Percentiles rank a stretch among this genome's conserved stretches.
Conservation (phyloP, 139 green algal genomes). For the Nannochloris sp. region DNA sequence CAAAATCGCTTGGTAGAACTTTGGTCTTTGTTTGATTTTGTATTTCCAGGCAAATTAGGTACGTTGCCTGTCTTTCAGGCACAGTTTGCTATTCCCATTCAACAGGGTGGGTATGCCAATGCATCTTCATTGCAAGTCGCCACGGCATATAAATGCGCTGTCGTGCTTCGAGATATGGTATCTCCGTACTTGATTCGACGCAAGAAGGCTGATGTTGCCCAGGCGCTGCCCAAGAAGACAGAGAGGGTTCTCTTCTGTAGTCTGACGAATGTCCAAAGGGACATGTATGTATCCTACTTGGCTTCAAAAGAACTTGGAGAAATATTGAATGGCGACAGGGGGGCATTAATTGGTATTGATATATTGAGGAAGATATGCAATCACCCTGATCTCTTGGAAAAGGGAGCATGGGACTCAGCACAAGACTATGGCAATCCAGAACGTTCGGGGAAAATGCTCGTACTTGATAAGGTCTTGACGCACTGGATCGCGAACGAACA, state of each 20-base stretch:
- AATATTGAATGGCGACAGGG: constrained; percentile 39
- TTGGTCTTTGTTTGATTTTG: constrained; percentile 98
- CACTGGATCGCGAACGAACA: constrained; percentile 54
- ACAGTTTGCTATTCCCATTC: constrained; percentile 91
- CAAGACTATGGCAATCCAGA: constrained; percentile 49
- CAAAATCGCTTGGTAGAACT: constrained; percentile 95
- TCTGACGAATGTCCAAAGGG: constrained; percentile 71
- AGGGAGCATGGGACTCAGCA: constrained; percentile 33
- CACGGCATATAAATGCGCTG: constrained; percentile 83
- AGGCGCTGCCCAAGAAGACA: constrained; percentile 87
- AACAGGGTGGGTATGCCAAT: constrained; percentile 82
- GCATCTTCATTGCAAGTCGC: constrained; percentile 68
- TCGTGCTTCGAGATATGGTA: constrained; percentile 92
- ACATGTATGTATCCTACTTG: constrained; percentile 82
- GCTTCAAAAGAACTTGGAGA: constrained; percentile 49
- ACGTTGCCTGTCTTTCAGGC: constrained; percentile 94
- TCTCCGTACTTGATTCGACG: constrained; percentile 90
- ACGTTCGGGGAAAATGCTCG: constrained; percentile 78
- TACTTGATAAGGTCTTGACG: constrained; percentile 59
- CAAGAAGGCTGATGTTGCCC: constrained; percentile 82
- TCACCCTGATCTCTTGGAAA: constrained; percentile 93
- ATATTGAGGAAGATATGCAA: constrained; percentile 98
- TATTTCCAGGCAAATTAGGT: constrained; percentile 94
- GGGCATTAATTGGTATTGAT: constrained; percentile 88
- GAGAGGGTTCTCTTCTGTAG: constrained; percentile 95